Evolutionary conservation across 441 rosid species (phyloP), one percentile per base, ranked within the genome.

Genomic region (Aleurites moluccanus): DNA sequence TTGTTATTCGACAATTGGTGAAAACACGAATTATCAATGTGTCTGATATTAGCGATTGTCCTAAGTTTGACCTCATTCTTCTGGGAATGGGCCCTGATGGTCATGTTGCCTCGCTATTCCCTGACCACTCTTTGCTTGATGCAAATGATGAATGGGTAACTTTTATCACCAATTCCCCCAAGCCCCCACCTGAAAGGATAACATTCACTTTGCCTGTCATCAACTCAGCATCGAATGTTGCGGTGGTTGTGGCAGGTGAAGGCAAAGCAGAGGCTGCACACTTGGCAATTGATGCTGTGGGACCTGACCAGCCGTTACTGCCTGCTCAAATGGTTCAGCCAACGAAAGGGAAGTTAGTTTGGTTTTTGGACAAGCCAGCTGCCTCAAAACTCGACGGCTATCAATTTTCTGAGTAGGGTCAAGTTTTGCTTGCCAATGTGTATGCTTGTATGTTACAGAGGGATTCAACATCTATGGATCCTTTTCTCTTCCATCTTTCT

Each of bases 11-110:
- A 61, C 98, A 92, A 82, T 79, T 87, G 57, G 96, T 90, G 81
- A 89, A 85, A 80, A 73, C 88, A 40, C 86, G 94, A 30, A 86
- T 84, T 53, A 84, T 92, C 75, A 70, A 80, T 69, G 94, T 85
- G 9, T 92, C 99, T n/a, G 91, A 87, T 63, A 82, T 81, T 61
- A 85, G 90, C 75, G 98, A 91, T 84, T 90, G 93, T 80, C 99
- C 99, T 64, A 95, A 85, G 83, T 95, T 95, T 69, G 97, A 95
- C 74, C 91, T 95, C 69, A 84, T 91, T 77, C 94, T 93, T 75
- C 99, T 95, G 13, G 95, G 92, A 66, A 90, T 95, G 95, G 97
- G 98, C 1, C 77, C 91, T 2, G 97, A 95, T 78, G 98, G 99
- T 64, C 96, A 94, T 75, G 86, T 92, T 38, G 99, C 98, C 67